Evolutionary conservation across 495 filamentous ascomycete genomes (phyloP), one percentile per base, ranked within the genome.

Genomic region (Tuber melanosporum): DNA sequence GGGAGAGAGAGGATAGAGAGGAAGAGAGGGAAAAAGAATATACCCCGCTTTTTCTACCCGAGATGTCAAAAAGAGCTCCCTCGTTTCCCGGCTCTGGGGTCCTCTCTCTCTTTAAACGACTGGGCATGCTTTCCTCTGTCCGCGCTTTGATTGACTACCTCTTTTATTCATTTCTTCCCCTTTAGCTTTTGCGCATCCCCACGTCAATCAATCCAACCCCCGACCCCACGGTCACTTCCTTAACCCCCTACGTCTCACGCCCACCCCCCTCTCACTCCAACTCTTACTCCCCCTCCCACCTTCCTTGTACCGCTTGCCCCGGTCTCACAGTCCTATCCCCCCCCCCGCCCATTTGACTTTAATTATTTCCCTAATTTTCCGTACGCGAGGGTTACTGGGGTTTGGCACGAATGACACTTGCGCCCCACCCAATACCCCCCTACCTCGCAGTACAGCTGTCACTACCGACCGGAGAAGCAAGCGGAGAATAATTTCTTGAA

Each of bases 21-120:
- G 12, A 15, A 15, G 26, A 32, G 10, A 32, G 14, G 14, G 26
- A 14, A 36, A 66, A 66, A 6, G 26, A 66, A 32, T 17, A 66
- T 79, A 80, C 78, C 74, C 77, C 77, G 47, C 77, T 79, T 71
- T 80, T 76, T 70, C 78, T 66, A 80, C 73, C 78, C 77, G 78
- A 79, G 73, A 73, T 66, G 45, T 79, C 77, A 70, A 79, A 69
- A 73, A 76, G 78, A 46, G 52, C 75, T 75, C 73, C 62, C 70
- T 26, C 52, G 36, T 74, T 75, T 71, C 57, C 72, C 41, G 70
- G 73, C 69, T 71, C 52, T 75, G 45, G 49, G 45, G 57, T 42
- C 17, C 57, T 36, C 57, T 6, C 57, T 66, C 57, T 66, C 57
- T 66, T 62, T 70, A 62, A 36, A 45, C 26, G 72, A 46, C 71